Base-by-base conservation (phyloP, 2,329 filamentous ascomycete species). In the Fusarium sp. region DNA sequence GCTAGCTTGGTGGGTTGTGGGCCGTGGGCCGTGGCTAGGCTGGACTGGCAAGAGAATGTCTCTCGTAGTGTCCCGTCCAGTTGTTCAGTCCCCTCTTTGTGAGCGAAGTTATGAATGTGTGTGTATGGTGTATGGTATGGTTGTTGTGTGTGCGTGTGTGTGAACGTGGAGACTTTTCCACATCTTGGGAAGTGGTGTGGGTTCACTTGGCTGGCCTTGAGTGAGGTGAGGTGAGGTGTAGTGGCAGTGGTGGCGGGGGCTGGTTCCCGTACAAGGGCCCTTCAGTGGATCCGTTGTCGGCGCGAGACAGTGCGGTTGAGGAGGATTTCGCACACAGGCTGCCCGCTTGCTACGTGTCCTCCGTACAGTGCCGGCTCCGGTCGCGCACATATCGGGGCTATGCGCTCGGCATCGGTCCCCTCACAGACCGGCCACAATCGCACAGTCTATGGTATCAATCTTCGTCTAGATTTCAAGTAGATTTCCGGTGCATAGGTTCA, bases 221-320 rank as follows among this genome's bases (percentile, higher is more conserved):
- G 39, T 22, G 39, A 42, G 11, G 39, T 39, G 17, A 39, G 17
- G 39, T 19, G 38, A 21, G n/a, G 21, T n/a, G 17, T 22, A 22
- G 10, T 17, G 24, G 22, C 31, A 15, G 26, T 50, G 36, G 66
- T 69, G 66, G 62, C 52, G 66, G 66, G 42, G 66, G 49, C 34
- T 17, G 26, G 45, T 42, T 24, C 43, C 49, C 44, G 17, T 62
- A 62, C 59, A 57, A 43, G 49, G 26, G 47, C 43, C 52, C 45
- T 38, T 49, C 26, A 52, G 65, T 62, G 65, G 59, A 40, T 40
- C 62, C 45, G 56, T 63, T 63, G 52, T 69, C 66, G 66, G 66
- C 44, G 52, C 19, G 15, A 39, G 17, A 67, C 66, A 70, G 66
- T 69, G 66, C 66, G 66, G 66, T 70, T 69, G 66, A 69, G 66